Evolutionary conservation across 2,329 filamentous ascomycete species (phyloP), one percentile per base, ranked within the genome.

Genomic region (Trichoderma sp.): DNA sequence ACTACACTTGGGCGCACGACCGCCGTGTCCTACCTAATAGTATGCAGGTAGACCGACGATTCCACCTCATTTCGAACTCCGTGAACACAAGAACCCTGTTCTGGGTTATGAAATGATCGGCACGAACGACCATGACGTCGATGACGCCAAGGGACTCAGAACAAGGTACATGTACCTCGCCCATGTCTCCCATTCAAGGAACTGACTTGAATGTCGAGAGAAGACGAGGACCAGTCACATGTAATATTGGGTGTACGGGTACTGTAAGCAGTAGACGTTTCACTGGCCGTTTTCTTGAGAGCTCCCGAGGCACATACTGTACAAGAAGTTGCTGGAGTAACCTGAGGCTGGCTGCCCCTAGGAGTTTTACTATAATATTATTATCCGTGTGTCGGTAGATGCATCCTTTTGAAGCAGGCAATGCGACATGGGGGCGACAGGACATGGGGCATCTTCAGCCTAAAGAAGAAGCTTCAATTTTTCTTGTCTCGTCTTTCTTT

Each of bases 381-480:
- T 35, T 39, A 29, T 42, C n/a, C 50, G 32, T 25, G 48, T 53
- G 34, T 27, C 50, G 22, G 48, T 35, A 54, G 17, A 53, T 34
- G 34, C 27, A 37, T 22, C 60, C 34, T 39, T 53, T 64, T 35
- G 25, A 53, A 64, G 60, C 34, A 63, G 27, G 52, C 52, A 29
- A 32, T 29, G 34, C 19, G 61, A 65, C 52, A 65, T 65, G 52
- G 61, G 61, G 50, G 37, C 17, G 12, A 29, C 50, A 53, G 50
- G 57, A 42, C 42, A 12, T 45, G n/a, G 39, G 17, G 35, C 29
- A 25, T 10, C 39, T n/a, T 45, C 59, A 34, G 45, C 59, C 59
- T 39, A 63, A 52, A 53, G 59, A 63, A 63, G 59, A 63, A 63
- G 59, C 59, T 63, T 63, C 59, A 63, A 37, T 29, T 52, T 22